Percentiles rank a stretch among this genome's conserved stretches.
Conservation (phyloP, 768 basidiomycete species). For the Porpolomopsis calyptriformis region DNA sequence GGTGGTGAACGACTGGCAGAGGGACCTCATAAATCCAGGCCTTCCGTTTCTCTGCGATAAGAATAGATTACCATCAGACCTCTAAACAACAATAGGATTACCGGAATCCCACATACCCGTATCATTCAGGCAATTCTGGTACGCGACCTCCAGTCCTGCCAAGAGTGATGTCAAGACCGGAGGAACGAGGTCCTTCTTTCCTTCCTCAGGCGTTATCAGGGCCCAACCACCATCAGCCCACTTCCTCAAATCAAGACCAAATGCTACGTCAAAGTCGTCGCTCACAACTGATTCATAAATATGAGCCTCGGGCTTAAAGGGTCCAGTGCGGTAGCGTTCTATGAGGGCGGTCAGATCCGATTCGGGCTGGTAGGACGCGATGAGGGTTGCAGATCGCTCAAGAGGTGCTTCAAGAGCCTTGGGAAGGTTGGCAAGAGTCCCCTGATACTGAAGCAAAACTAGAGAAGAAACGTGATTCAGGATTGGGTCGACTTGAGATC, state of each 20-base stretch:
- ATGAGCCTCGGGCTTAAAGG: constrained; percentile 79
- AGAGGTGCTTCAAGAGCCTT: constrained; percentile 52
- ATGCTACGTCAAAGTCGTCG: constrained; percentile 76
- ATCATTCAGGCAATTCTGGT: constrained; percentile 50
- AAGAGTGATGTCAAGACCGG: constrained; percentile 65
- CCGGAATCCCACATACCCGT: constrained; percentile 36
- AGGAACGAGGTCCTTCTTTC: constrained; percentile 57
- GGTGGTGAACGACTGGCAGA: constrained; percentile 68
- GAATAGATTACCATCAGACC: background rate
- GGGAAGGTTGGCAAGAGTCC: constrained; percentile 63
- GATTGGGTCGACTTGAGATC: background rate
- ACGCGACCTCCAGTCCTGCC: constrained; percentile 50
- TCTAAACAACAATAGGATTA: background rate
- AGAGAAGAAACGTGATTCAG: background rate
- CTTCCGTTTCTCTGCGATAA: constrained; percentile 61
- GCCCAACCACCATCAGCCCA: constrained; percentile 85
- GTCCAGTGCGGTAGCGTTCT: constrained; percentile 86
- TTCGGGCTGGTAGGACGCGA: constrained; percentile 82
- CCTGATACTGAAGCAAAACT: constrained; percentile 85
- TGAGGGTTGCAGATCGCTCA: constrained; percentile 62
- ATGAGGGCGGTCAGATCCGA: constrained; percentile 79
- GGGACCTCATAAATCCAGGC: constrained; percentile 95
- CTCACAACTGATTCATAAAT: constrained; percentile 80
- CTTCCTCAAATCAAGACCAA: constrained; percentile 83
- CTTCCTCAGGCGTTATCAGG: constrained; percentile 40